These are phyloP conservation scores for Vanrija sp. DNA, from an alignment of 1,284 basidiomycete species.

Conservation along the genomic window DNA sequence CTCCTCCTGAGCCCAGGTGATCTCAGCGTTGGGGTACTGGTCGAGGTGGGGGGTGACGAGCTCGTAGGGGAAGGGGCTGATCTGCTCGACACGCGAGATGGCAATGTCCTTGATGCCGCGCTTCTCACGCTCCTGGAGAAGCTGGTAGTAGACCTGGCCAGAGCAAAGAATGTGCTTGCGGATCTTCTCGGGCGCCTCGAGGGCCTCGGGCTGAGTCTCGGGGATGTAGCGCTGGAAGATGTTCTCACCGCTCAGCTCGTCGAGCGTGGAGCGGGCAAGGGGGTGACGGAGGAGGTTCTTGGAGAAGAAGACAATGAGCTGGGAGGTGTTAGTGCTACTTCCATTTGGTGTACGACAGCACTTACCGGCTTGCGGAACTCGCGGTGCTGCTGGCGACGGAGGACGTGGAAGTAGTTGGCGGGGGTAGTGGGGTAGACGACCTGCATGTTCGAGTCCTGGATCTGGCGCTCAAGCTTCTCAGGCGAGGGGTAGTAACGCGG, in stretches of 20 bases:
- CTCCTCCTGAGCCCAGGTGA: conserved; percentile 83
- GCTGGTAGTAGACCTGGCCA: conserved; percentile 91
- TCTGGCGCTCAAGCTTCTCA: conserved; percentile 88
- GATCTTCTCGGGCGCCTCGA: conserved; percentile 80
- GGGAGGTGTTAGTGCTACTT: conserved; percentile 24
- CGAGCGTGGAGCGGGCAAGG: conserved; percentile 75
- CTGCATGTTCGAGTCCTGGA: conserved; percentile 99
- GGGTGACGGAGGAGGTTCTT: conserved; percentile 94
- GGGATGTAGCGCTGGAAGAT: conserved; percentile 91
- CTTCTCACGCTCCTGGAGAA: conserved; percentile 83
- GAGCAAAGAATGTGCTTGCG: conserved; percentile 82
- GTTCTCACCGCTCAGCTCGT: conserved; percentile 84
- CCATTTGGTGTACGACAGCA: too few relatives aligned
- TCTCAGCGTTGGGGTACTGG: conserved; percentile 89
- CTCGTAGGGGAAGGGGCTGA: conserved; percentile 95
- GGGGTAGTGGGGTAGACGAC: conserved; percentile 94
- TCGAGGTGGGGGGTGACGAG: conserved; percentile 84
- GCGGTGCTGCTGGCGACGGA: conserved; percentile 89
- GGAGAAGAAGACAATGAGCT: conserved; percentile 88
- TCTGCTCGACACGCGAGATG: conserved; percentile 89
- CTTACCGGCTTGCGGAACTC: conserved; percentile 83
- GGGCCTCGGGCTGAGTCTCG: conserved; percentile 66
- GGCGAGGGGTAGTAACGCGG: conserved; percentile 83
- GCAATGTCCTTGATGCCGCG: conserved; percentile 86
- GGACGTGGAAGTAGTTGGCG: conserved; percentile 93